These are phyloP conservation scores for Dipodascopsis tothii DNA, from an alignment of 805 yeast genomes.

Conservation along the genomic window DNA sequence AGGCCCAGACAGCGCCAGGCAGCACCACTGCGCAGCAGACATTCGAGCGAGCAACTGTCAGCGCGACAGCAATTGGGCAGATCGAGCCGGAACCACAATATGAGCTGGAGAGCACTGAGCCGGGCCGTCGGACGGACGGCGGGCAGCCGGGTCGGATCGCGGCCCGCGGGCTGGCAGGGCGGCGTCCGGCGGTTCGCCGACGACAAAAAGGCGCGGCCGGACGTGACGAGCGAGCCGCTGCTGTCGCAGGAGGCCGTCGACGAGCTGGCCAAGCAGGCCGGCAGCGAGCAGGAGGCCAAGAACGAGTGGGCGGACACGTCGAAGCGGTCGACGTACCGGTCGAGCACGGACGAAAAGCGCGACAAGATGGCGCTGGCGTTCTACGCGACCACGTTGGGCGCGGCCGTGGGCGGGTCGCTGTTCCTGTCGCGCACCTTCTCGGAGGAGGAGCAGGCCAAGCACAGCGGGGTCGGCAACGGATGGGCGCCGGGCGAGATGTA, in stretches of 20 bases:
- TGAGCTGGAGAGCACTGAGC: no score
- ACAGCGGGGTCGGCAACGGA: constrained; percentile 54
- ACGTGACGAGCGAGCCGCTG: constrained; percentile 18
- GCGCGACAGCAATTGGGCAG: no score
- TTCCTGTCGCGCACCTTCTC: constrained; percentile 17
- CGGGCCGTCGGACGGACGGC: no score
- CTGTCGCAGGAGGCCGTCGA: constrained; percentile 14
- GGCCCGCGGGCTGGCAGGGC: no score
- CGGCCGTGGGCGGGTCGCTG: not conserved
- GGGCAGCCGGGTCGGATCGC: no score
- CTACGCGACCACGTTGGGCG: not conserved
- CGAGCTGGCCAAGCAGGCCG: constrained; percentile 8
- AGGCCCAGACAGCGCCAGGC: no score
- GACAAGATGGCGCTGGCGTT: not conserved
- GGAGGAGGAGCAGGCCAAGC: constrained; percentile 56
- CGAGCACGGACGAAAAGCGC: constrained; percentile 27
- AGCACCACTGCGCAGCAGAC: no score
- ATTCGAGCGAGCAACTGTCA: no score
- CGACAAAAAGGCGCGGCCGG: constrained; percentile 18
- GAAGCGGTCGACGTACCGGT: constrained; percentile 32
- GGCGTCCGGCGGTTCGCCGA: no score
- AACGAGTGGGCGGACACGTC: constrained; percentile 49
- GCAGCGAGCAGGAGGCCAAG: constrained; percentile 24
- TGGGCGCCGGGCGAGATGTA: constrained; percentile 58
- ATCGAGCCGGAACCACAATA: no score